These are phyloP conservation scores for Tuber melanosporum DNA, from an alignment of 495 filamentous ascomycete genomes.

Conservation along the genomic window DNA sequence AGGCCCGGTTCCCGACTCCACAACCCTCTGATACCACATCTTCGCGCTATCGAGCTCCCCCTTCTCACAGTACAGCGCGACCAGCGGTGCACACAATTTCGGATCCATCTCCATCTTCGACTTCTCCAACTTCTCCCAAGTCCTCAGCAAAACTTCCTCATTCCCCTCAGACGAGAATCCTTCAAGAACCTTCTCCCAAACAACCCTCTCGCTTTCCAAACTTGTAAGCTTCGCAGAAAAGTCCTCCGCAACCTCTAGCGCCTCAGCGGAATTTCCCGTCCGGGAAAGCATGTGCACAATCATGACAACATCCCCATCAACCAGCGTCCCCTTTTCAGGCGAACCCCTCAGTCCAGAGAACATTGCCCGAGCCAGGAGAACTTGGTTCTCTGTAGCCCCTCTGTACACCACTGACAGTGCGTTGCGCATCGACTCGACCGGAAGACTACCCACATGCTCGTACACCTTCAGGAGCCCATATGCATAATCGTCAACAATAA, in stretches of 20 bases:
- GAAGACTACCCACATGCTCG: conserved; percentile 25
- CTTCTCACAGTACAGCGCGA: conserved; percentile 49
- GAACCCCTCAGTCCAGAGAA: conserved; percentile 17
- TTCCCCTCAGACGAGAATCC: conserved; percentile 63
- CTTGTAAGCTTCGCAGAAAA: neutral
- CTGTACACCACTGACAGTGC: conserved; percentile 11
- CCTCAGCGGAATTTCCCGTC: conserved; percentile 22
- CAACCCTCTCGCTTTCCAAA: neutral
- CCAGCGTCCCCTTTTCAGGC: conserved; percentile 37
- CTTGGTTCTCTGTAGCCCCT: conserved; percentile 5
- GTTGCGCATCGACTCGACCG: conserved; percentile 7
- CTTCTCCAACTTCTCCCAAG: conserved; percentile 42
- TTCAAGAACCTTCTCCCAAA: conserved; percentile 57
- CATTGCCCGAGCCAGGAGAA: conserved; percentile 25
- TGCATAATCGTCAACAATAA: conserved; percentile 32
- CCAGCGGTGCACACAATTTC: conserved; percentile 49
- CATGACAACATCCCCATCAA: conserved; percentile 56
- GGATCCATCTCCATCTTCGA: conserved; percentile 41
- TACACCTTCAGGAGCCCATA: conserved; percentile 25
- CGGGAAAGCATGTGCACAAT: conserved; percentile 49
- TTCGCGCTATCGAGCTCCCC: conserved; percentile 53
- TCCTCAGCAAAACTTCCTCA: conserved; percentile 50
- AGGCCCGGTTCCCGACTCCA: conserved; percentile 45
- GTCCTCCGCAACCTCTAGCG: conserved; percentile 21
- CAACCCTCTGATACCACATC: conserved; percentile 59